These are phyloP conservation scores for Triticum turgidum DNA, from an alignment of 176 grass and related monocot species.

Conservation along the genomic window DNA sequence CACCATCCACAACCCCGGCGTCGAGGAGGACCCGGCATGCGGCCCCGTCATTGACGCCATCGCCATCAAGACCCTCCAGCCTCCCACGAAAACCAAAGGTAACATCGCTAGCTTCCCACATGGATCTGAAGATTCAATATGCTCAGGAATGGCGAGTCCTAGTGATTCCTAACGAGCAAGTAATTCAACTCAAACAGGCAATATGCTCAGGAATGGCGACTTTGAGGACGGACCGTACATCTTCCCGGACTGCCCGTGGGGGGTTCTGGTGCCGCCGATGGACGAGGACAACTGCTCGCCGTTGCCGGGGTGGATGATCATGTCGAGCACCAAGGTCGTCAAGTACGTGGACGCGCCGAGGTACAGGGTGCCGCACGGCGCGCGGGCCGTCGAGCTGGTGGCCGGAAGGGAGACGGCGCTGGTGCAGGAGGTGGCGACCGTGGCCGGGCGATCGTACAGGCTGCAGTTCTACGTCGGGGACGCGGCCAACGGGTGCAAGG, in stretches of 20 bases:
- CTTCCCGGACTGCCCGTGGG: conserved; percentile 36
- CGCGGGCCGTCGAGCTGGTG: conserved; percentile 60
- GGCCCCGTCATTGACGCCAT: conserved; percentile 54
- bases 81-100: conserved; percentile 21
- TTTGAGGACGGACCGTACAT: conserved; percentile 58
- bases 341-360: conserved; percentile 59
- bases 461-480: conserved; percentile 56
- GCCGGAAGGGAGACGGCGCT: conserved; percentile 55
- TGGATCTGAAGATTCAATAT: neutral
- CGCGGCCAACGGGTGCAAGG: conserved; percentile 36
- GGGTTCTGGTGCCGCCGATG: conserved; percentile 53
- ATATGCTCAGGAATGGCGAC: conserved; percentile 55
- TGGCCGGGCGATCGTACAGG: conserved; percentile 32
- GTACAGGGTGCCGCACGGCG: conserved; percentile 46
- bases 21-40: conserved; percentile 51
- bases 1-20: conserved; percentile 50
- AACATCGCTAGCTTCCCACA: neutral
- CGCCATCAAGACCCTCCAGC: conserved; percentile 31
- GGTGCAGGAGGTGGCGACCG: conserved; percentile 47
- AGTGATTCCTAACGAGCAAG: neutral
- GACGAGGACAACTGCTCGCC: conserved; percentile 51
- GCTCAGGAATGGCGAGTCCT: too few species aligned
- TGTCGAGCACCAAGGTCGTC: conserved; percentile 53
- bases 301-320: conserved; percentile 56
- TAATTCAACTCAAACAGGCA: neutral